Evolutionary conservation across 176 grass and related monocot species (phyloP), one percentile per base, ranked within the genome.

Genomic region (Paspalum vaginatum): DNA sequence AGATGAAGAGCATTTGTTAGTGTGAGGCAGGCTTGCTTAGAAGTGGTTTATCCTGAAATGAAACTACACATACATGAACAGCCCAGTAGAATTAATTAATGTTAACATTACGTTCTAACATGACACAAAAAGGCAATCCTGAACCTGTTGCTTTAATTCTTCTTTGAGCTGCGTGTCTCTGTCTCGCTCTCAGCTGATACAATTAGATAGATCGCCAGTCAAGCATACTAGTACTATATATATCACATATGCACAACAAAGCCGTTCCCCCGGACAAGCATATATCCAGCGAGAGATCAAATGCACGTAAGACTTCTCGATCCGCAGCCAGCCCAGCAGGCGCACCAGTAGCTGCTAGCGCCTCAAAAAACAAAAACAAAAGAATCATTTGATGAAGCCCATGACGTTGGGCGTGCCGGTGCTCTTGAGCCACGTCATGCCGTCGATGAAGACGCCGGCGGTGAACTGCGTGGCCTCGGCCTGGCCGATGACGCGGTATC

Each of bases 381-480:
- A 54, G 8, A 6, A 22, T 95, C 72, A 93, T 56, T 85, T 75
- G 48, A 40, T 88, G 84, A 97, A 91, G 4, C 90, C 85, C 77
- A 87, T 77, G 72, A 91, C 81, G 76, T 93, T 70, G 4, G 88
- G 93, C 49, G 83, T 61, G 48, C 83, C 86, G 8, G 93, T 62
- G 81, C 68, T 86, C 25, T 72, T 56, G 25, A 97, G 78, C 90
- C 93, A 97, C 8, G 78, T 67, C 70, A 72, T 75, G 65, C 78
- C 90, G 37, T 84, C 77, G 60, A 93, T 27, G 86, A 93, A 93
- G 2, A 82, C 67, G 0, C 82, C 82, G 17, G 78, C 76, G 17
- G 93, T 93, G 83, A 89, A 97, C 32, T 79, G 51, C 38, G 84
- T 82, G 14, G 93, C 93, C 83, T 97, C 88, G 0, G 84, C 80